These are phyloP conservation scores for Pleurotus giganteus DNA, from an alignment of 768 basidiomycete species.

Conservation along the genomic window DNA sequence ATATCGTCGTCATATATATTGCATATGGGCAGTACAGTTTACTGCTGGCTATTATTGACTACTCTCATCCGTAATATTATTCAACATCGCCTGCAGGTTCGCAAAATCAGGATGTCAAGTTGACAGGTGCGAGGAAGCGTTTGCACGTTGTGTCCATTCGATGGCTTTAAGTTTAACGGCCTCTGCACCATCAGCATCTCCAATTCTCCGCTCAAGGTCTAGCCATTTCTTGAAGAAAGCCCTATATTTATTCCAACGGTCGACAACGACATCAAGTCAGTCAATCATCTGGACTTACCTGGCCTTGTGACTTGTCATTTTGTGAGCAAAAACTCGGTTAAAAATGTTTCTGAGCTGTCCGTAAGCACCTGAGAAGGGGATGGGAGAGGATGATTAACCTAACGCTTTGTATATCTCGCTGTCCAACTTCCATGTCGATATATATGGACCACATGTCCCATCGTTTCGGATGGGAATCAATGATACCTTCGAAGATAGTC, in stretches of 20 bases:
- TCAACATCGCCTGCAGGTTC: conserved; percentile 17
- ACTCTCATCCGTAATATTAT: conserved; percentile 10
- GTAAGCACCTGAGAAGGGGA: background rate
- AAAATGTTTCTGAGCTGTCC: conserved; percentile 69
- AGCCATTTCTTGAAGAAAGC: conserved; percentile 99
- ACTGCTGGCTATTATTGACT: conserved; percentile 22
- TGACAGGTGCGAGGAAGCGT: conserved; percentile 37
- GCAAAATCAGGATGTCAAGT: conserved; percentile 22
- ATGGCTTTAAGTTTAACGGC: conserved; percentile 85
- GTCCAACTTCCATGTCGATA: conserved; percentile 91
- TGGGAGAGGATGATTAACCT: conserved; percentile 47
- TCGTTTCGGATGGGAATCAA: conserved; percentile 93
- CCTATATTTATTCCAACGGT: conserved; percentile 34
- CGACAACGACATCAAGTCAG: background rate
- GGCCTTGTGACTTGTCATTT: conserved; percentile 93
- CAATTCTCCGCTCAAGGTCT: conserved; percentile 79
- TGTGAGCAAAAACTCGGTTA: conserved; percentile 74
- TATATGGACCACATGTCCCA: conserved; percentile 97
- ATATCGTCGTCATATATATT: conserved; percentile 32
- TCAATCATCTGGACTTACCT: conserved; percentile 56
- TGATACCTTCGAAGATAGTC: conserved; percentile 94
- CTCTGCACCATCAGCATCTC: conserved; percentile 81
- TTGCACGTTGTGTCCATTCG: conserved; percentile 81
- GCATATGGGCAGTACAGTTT: conserved; percentile 28
- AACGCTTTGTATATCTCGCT: conserved; percentile 74